Evolutionary conservation across 2,329 filamentous ascomycete genomes (phyloP).

Genomic region (Monilinia polystroma): DNA sequence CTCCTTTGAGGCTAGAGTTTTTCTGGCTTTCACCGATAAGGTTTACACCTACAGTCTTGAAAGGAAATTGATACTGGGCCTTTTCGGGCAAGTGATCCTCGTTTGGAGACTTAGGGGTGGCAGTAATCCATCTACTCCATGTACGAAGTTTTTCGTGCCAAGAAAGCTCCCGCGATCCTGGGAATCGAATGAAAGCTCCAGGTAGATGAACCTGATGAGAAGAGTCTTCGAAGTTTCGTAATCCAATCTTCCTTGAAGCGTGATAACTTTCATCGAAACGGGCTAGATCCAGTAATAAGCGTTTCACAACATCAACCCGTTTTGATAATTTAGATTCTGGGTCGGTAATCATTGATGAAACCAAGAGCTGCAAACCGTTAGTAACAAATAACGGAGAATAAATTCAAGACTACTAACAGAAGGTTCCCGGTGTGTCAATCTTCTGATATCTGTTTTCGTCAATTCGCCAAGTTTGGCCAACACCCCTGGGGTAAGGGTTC

Average conservation of each 20-base stretch:
- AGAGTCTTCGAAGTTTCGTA: slow-evolving; percentile 22
- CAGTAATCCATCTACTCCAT: slow-evolving; percentile 38
- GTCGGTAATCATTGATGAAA: slow-evolving; percentile 26
- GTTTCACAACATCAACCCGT: slow-evolving; percentile 31
- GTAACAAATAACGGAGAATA: slow-evolving; percentile 11
- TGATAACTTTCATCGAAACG: slow-evolving; percentile 26
- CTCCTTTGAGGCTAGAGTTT: not conserved
- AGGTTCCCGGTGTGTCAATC: slow-evolving; percentile 12
- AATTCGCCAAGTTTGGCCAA: slow-evolving; percentile 32
- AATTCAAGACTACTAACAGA: slow-evolving; percentile 24
- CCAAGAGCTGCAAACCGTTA: slow-evolving; percentile 24
- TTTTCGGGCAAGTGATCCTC: not conserved
- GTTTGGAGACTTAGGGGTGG: slow-evolving; percentile 25
- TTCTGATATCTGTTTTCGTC: slow-evolving; percentile 35
- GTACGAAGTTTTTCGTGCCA: slow-evolving; percentile 37
- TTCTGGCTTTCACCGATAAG: not conserved
- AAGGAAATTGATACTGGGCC: slow-evolving; percentile 3
- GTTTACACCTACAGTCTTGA: slow-evolving; percentile 1
- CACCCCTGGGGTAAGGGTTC: slow-evolving; percentile 25
- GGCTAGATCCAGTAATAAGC: slow-evolving; percentile 33
- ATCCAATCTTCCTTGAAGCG: slow-evolving; percentile 25
- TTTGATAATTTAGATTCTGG: slow-evolving; percentile 24
- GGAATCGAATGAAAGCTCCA: slow-evolving; percentile 31
- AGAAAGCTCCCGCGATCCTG: slow-evolving; percentile 28
- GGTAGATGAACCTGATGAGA: not conserved